phyloP scores from a whole-genome alignment of 495 filamentous ascomycete species.

The Annulohypoxylon moriforme region DNA sequence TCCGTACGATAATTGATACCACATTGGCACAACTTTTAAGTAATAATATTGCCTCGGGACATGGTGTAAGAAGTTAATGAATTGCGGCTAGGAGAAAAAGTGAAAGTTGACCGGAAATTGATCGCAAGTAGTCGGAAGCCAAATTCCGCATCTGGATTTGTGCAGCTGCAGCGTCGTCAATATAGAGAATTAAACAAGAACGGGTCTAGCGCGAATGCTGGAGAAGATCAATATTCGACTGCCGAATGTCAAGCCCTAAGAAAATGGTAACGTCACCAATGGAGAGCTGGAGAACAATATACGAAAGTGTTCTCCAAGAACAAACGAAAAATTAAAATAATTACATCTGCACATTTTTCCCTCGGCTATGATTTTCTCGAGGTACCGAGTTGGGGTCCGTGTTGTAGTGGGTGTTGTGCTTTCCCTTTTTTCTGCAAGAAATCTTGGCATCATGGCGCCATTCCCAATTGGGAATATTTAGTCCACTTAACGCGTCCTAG shows the following conservation, averaged over 20 bases:
- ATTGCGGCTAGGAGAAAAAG: conserved; percentile 15
- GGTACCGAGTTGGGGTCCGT: background rate
- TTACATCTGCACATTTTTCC: conserved; percentile 1
- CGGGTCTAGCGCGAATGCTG: conserved; percentile 9
- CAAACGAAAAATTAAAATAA: conserved; percentile 11
- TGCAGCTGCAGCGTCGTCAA: conserved; percentile 22
- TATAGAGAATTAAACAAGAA: conserved; percentile 19
- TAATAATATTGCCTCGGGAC: conserved; percentile 5
- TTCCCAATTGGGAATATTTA: conserved; percentile 18
- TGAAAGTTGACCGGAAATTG: conserved; percentile 12
- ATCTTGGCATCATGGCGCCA: conserved; percentile 22
- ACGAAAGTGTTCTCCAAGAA: conserved; percentile 19
- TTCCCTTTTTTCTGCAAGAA: conserved; percentile 19
- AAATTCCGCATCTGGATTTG: conserved; percentile 32
- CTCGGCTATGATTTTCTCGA: conserved; percentile 34
- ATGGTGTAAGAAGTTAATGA: conserved; percentile 32
- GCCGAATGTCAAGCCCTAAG: conserved; percentile 22
- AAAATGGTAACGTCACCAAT: conserved; percentile 11
- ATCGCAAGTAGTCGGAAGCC: conserved; percentile 35
- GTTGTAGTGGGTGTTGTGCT: conserved; percentile 15
- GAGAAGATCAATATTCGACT: conserved; percentile 26
- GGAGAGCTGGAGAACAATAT: conserved; percentile 8
- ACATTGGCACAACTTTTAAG: conserved; percentile 29
- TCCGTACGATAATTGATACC: conserved; percentile 38
- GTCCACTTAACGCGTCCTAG: conserved; percentile 32